Base-by-base conservation (phyloP, 2,329 filamentous ascomycete species). In the Verticillium tricorpus region DNA sequence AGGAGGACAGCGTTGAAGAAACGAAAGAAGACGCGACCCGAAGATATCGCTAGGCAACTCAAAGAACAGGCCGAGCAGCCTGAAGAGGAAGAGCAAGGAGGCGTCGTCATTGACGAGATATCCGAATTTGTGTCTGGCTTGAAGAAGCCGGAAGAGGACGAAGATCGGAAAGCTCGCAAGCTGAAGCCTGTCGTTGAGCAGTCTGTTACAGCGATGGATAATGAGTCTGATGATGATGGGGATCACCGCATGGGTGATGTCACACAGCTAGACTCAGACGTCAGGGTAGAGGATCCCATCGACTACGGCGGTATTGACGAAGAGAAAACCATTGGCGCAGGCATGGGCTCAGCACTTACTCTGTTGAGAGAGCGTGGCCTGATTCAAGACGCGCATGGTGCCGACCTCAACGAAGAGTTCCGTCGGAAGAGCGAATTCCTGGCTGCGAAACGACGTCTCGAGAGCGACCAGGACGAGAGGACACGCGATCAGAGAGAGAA, bases 51-150 rank as follows among this genome's bases (percentile, higher is more conserved):
- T 19, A 87, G 88, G 66, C 90, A 95, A 70, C 78, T 99, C 45
- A 88, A 87, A 22, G 84, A 88, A 34, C 86, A 89, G 58, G 83
- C 83, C 28, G 78, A 83, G 0, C 80, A 85, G 3, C 71, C 76
- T 11, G 80, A 82, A 52, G 81, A 84, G 58, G 68, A 70, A 7
- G 73, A 71, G 31, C 67, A 63, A 5, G 78, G 77, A 34, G 94
- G 93, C 1, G 80, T 99, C 1, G 85, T 97, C n/a, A 93, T 99
- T 62, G 94, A 97, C 64, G 95, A 97, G 72, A 97, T 94, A 0
- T 93, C 93, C 0, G 93, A 97, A 69, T 99, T 99, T 69, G 90
- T 99, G 34, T 90, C 93, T 31, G 92, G 92, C 60, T 77, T 99
- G 61, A 90, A 89, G 71, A 90, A 89, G 62, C 86, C 89, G 15